phyloP scores from a whole-genome alignment of 257 asterid genomes.

The Solanum etuberosum region DNA sequence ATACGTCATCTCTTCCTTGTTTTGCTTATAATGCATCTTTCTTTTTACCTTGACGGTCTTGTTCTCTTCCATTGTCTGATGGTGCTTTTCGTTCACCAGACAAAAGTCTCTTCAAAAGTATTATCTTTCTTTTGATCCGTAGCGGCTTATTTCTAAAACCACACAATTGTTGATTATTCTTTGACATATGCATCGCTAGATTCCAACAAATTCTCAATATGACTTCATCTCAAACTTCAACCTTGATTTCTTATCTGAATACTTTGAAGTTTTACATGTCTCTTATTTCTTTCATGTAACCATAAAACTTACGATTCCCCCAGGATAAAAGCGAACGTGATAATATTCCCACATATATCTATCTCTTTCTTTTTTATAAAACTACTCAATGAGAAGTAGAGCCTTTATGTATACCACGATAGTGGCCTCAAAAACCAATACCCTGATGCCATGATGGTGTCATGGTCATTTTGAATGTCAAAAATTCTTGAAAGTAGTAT shows the following conservation, averaged over 20 bases:
- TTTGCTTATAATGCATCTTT: conserved; percentile 43
- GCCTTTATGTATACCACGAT: conserved; percentile 38
- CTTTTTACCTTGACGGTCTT: conserved; percentile 28
- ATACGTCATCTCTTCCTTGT: conserved; percentile 59
- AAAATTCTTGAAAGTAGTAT: conserved; percentile 21
- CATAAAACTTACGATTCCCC: conserved; percentile 2
- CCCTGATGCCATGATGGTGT: conserved; percentile 54
- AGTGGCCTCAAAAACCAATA: conserved; percentile 36
- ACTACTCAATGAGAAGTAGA: conserved; percentile 43
- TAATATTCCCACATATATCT: conserved; percentile 37
- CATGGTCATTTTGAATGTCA: conserved; percentile 54
- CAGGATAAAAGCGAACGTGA: conserved; percentile 8
- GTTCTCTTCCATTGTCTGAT: background rate
- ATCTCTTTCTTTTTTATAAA: conserved; percentile 24
- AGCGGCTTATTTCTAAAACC: too few relatives aligned
- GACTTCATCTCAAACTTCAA: conserved; percentile 1
- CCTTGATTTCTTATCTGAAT: background rate
- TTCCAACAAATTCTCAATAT: too few relatives aligned
- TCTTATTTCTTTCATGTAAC: conserved; percentile 34
- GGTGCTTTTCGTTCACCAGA: too few relatives aligned
- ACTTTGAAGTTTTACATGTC: conserved; percentile 40
- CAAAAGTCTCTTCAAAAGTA: too few relatives aligned
- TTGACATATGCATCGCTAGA: too few relatives aligned
- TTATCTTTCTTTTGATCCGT: too few relatives aligned
- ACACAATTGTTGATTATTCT: too few relatives aligned